A percentile compares a stretch with the other conserved stretches of the same genome.
Evolutionary conservation across 192 early-diverging fungal species (phyloP).

Genomic region (Oehlia diaphana): DNA sequence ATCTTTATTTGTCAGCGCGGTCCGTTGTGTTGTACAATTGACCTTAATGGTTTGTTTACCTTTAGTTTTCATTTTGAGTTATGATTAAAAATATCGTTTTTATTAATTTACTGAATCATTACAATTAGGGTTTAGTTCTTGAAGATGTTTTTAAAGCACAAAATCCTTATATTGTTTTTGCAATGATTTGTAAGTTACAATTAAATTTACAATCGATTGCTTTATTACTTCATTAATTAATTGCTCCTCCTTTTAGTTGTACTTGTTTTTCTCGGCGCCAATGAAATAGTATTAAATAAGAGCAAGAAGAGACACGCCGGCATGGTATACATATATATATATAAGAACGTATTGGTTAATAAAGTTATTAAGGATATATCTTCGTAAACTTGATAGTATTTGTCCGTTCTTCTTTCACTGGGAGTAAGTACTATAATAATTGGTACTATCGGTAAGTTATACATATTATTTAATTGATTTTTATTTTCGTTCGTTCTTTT

Average conservation of each 20-base stretch:
- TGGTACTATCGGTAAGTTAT: slow-evolving; percentile 49
- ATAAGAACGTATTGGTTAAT: slow-evolving; percentile 26
- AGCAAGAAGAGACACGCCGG: slow-evolving; percentile 68
- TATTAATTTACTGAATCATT: background rate
- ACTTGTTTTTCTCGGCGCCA: slow-evolving; percentile 61
- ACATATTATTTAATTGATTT: background rate
- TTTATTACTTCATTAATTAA: background rate
- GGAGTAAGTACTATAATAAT: slow-evolving; percentile 53
- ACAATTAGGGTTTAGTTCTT: slow-evolving; percentile 57
- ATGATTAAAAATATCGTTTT: background rate
- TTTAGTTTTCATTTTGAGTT: background rate
- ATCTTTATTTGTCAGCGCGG: slow-evolving; percentile 65
- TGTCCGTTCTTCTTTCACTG: slow-evolving; percentile 48
- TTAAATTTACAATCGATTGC: background rate
- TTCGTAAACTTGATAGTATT: slow-evolving; percentile 40
- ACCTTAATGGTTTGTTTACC: slow-evolving; percentile 63
- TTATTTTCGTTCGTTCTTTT: background rate
- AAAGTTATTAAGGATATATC: slow-evolving; percentile 12
- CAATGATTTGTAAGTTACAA: slow-evolving; percentile 54
- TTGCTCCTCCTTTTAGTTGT: slow-evolving; percentile 36
- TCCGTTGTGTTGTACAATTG: slow-evolving; percentile 77
- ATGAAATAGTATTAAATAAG: slow-evolving; percentile 71
- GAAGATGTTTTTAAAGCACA: slow-evolving; percentile 66
- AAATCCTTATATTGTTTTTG: slow-evolving; percentile 59
- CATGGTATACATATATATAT: slow-evolving; percentile 58